Conservation (phyloP, 164 flowering plant species). For the Tetrastigma voinierianum region DNA sequence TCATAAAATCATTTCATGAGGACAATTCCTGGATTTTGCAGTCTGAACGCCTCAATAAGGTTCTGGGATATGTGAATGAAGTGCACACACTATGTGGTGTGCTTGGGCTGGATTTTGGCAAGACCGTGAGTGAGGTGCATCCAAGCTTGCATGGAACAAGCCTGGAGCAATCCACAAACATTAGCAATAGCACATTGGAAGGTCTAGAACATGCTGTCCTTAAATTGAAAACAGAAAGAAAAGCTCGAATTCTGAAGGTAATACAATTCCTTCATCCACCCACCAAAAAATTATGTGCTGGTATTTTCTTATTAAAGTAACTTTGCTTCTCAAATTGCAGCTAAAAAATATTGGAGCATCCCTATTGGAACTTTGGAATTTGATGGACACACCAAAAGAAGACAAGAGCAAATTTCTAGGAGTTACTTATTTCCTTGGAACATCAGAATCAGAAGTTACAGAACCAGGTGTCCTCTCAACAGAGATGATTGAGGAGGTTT, state of each 20-base stretch:
- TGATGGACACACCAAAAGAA: conserved; percentile 78
- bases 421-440: conserved; percentile 38
- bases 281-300: neutral
- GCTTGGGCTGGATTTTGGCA: no score
- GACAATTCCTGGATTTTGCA: conserved; percentile 29
- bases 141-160: no score
- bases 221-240: conserved; percentile 64
- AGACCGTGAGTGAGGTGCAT: no score
- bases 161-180: conserved; percentile 31
- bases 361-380: conserved; percentile 78
- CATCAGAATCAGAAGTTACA: conserved; percentile 52
- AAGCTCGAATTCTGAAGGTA: conserved; percentile 72
- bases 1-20: neutral
- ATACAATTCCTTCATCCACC: neutral
- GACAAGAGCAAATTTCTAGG: conserved; percentile 50
- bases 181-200: conserved; percentile 68
- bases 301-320: neutral
- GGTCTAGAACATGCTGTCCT: conserved; percentile 64
- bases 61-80: conserved; percentile 39
- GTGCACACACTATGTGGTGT: neutral
- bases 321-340: conserved; percentile 34
- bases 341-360: conserved; percentile 59
- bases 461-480: conserved; percentile 67
- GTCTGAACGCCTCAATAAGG: conserved; percentile 82
- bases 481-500: conserved; percentile 77